Conservation (phyloP, 2,329 filamentous ascomycete genomes). For the Botrytis sinoallii region DNA sequence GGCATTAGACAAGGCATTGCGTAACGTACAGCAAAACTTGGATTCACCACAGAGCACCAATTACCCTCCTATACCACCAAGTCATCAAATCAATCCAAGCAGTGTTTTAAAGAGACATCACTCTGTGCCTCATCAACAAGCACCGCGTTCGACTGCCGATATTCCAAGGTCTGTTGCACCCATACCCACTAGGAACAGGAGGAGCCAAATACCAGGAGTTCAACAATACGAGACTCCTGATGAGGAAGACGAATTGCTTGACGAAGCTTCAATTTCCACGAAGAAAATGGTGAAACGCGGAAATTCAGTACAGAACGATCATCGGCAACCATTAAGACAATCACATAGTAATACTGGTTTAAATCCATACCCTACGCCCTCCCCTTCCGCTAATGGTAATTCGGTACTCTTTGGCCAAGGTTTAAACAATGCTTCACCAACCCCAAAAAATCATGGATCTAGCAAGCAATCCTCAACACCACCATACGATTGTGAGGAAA, state of each 20-base stretch:
- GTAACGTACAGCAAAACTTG: constrained; percentile 51
- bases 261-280: constrained; percentile 80
- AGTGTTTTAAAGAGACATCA: constrained; percentile 62
- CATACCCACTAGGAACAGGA: constrained; percentile 74
- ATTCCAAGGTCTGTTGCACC: constrained; percentile 58
- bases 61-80: constrained; percentile 49
- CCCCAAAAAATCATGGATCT: constrained; percentile 42
- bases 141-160: constrained; percentile 50
- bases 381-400: constrained; percentile 81
- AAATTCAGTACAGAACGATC: constrained; percentile 39
- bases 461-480: constrained; percentile 87
- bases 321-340: constrained; percentile 53
- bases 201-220: constrained; percentile 70
- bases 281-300: constrained; percentile 67
- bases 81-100: constrained; percentile 49
- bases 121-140: constrained; percentile 60
- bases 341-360: constrained; percentile 62
- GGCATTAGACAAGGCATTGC: constrained; percentile 56
- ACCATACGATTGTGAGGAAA: constrained; percentile 90
- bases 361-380: constrained; percentile 63
- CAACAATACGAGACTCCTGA: constrained; percentile 91
- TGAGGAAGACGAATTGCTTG: constrained; percentile 92
- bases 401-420: constrained; percentile 66
- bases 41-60: constrained; percentile 41
- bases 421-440: constrained; percentile 46